A percentile compares a stretch with the other conserved stretches of the same genome.
These are phyloP conservation scores for Colletotrichum tropicicola DNA, from an alignment of 2,329 filamentous ascomycete genomes.

Conservation along the genomic window DNA sequence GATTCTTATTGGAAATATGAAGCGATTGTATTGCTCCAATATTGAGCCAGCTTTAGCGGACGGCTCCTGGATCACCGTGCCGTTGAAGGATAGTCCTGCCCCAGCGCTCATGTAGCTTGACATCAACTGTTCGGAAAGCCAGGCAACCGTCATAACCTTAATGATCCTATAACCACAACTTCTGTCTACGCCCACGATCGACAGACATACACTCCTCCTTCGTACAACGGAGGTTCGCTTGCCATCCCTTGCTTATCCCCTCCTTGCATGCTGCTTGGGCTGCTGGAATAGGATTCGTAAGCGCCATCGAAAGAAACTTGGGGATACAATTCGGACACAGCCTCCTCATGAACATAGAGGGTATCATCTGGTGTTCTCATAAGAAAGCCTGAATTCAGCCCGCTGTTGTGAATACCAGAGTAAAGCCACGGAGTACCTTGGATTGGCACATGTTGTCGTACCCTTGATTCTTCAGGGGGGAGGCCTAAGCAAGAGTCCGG, in stretches of 20 bases:
- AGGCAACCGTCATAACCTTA: no score
- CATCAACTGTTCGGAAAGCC: no score
- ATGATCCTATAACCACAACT: no score
- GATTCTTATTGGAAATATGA: no score
- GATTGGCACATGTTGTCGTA: neutral
- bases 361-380: neutral
- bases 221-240: no score
- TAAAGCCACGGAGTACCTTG: neutral
- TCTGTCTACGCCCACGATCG: no score
- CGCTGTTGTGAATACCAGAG: neutral
- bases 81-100: no score
- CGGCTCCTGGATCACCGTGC: no score
- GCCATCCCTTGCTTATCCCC: neutral
- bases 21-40: no score
- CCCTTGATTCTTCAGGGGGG: neutral
- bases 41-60: no score
- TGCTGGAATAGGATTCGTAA: neutral
- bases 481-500: neutral
- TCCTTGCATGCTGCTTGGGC: neutral
- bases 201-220: no score
- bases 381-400: neutral
- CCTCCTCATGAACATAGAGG: neutral
- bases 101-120: no score
- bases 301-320: neutral
- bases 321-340: neutral